Evolutionary conservation across 2,329 filamentous ascomycete genomes (phyloP).

Genomic region (Pseudopyricularia javanii): DNA sequence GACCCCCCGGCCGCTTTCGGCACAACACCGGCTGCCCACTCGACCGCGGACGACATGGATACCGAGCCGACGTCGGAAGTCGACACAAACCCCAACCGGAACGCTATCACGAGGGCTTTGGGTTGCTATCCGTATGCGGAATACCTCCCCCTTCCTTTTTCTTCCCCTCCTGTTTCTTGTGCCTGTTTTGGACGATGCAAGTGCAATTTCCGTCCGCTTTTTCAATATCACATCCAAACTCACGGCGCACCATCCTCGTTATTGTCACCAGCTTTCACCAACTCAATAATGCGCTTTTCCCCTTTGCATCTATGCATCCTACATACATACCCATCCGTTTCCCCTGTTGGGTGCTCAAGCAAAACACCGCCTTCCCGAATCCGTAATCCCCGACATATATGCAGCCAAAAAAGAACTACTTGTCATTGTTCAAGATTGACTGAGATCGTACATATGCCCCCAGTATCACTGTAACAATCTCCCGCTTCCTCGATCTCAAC

Average conservation of each 20-base stretch:
- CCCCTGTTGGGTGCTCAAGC: neutral
- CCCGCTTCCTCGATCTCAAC: slow-evolving; percentile 72
- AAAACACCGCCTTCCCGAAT: neutral
- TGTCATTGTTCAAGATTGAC: neutral
- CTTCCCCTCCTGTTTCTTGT: slow-evolving; percentile 5
- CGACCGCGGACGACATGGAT: neutral
- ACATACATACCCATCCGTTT: neutral
- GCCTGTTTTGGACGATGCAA: slow-evolving; percentile 7
- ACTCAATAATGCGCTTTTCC: neutral
- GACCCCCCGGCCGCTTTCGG: neutral
- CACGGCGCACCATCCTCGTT: neutral
- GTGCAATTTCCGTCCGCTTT: neutral
- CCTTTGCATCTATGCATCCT: neutral
- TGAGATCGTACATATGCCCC: neutral
- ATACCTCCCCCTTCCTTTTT: slow-evolving; percentile 13
- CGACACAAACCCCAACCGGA: slow-evolving; percentile 38
- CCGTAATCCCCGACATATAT: neutral
- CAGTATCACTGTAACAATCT: slow-evolving; percentile 68
- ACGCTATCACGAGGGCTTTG: slow-evolving; percentile 48
- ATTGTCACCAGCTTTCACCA: neutral
- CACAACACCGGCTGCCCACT: slow-evolving; percentile 3
- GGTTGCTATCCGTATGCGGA: slow-evolving; percentile 56
- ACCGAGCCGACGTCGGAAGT: slow-evolving; percentile 7
- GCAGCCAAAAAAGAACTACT: neutral
- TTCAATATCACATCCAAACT: too few species aligned